Conservation (phyloP, 2,329 filamentous ascomycete species). For the Boeremia lycopersici region DNA sequence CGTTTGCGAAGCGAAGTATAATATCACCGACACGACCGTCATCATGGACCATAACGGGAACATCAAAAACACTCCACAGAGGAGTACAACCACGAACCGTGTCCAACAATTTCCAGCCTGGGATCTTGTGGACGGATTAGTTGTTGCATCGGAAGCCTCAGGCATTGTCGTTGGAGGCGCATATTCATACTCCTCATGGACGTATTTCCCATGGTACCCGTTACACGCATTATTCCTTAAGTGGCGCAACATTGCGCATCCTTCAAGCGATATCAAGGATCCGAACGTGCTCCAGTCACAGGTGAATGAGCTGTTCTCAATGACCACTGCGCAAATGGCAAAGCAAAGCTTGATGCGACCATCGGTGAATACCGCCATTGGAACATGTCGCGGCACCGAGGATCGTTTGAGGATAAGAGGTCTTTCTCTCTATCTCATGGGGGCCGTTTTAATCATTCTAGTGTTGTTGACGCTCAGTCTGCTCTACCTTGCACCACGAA, state of each 20-base stretch:
- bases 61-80: background rate
- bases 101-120: background rate
- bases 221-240: background rate
- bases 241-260: background rate
- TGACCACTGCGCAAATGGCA: background rate
- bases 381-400: background rate
- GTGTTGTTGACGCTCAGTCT: background rate
- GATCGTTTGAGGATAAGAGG: background rate
- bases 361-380: background rate
- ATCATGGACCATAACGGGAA: background rate
- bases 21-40: background rate
- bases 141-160: background rate
- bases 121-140: background rate
- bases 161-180: background rate
- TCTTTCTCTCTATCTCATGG: background rate
- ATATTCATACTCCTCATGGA: background rate
- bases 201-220: background rate
- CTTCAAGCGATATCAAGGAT: background rate
- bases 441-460: background rate
- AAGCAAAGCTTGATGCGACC: slow-evolving; percentile 2
- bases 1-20: background rate
- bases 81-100: background rate
- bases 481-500: background rate
- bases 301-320: background rate
- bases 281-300: background rate